These are phyloP conservation scores for Pleurostoma richardsiae DNA, from an alignment of 2,329 filamentous ascomycete genomes.

Conservation along the genomic window DNA sequence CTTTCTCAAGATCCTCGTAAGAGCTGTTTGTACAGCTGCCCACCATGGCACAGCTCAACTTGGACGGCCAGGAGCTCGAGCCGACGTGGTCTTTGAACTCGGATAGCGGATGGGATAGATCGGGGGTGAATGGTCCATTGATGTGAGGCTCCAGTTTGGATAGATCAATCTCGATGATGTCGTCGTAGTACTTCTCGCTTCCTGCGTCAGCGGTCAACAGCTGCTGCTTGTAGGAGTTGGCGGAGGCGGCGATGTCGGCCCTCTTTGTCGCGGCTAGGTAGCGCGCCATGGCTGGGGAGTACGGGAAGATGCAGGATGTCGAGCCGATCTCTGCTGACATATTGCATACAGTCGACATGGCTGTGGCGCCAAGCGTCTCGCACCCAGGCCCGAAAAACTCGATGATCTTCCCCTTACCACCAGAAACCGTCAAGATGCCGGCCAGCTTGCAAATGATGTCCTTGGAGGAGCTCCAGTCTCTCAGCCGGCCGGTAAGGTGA, in stretches of 20 bases:
- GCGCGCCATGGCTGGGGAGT: constrained; percentile 97
- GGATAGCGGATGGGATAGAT: constrained; percentile 95
- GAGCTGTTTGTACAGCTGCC: constrained; percentile 95
- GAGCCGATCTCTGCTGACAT: constrained; percentile 73
- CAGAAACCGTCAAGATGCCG: constrained; percentile 95
- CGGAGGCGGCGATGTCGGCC: constrained; percentile 82
- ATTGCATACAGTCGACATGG: constrained; percentile 77
- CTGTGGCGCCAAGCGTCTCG: constrained; percentile 70
- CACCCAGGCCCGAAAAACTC: constrained; percentile 61
- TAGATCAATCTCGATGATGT: constrained; percentile 94
- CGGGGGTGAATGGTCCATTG: constrained; percentile 98
- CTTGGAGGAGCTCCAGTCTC: constrained; percentile 91
- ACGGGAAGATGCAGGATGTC: constrained; percentile 93
- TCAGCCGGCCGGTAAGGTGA: constrained; percentile 83
- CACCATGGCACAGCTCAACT: constrained; percentile 94
- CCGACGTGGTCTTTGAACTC: constrained; percentile 94
- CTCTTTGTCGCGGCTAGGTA: constrained; percentile 92
- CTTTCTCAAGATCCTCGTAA: constrained; percentile 87
- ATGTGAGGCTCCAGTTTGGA: constrained; percentile 94
- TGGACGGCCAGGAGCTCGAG: constrained; percentile 92
- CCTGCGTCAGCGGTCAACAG: constrained; percentile 77
- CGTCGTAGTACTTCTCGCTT: constrained; percentile 74
- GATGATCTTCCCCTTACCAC: constrained; percentile 87
- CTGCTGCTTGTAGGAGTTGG: constrained; percentile 77
- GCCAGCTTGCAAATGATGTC: constrained; percentile 97